Conservation (phyloP, 495 filamentous ascomycete species). For the Neurospora sp. region DNA sequence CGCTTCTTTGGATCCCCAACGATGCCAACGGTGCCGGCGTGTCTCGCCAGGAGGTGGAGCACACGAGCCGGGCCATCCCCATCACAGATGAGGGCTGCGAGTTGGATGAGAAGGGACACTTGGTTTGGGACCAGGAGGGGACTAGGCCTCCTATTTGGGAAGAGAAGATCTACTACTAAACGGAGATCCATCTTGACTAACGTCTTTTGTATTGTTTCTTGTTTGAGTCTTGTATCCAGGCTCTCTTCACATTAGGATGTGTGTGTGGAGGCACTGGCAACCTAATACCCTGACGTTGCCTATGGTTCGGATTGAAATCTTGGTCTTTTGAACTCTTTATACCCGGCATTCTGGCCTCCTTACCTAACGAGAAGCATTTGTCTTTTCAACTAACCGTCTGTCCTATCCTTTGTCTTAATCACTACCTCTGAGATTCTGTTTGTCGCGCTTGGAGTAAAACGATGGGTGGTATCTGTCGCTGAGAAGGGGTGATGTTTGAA, state of each 20-base stretch:
- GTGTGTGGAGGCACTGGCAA: neutral
- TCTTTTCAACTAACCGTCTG: neutral
- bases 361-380: neutral
- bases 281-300: neutral
- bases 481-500: neutral
- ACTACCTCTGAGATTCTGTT: neutral
- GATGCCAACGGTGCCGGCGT: conserved; percentile 56
- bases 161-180: conserved; percentile 52
- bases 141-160: conserved; percentile 70
- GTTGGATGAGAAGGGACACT: conserved; percentile 68
- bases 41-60: conserved; percentile 63
- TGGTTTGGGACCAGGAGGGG: conserved; percentile 65
- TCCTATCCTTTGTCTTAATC: neutral
- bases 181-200: neutral
- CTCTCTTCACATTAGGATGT: neutral
- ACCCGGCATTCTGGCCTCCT: neutral
- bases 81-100: conserved; percentile 78
- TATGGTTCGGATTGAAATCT: neutral
- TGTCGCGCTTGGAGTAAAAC: neutral
- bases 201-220: neutral
- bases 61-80: conserved; percentile 59
- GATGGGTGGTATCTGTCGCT: neutral
- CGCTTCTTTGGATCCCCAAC: conserved; percentile 75
- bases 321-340: neutral
- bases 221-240: neutral